Conservation (phyloP, 371 early-diverging fungal species). For the Rhizopus delemar region DNA sequence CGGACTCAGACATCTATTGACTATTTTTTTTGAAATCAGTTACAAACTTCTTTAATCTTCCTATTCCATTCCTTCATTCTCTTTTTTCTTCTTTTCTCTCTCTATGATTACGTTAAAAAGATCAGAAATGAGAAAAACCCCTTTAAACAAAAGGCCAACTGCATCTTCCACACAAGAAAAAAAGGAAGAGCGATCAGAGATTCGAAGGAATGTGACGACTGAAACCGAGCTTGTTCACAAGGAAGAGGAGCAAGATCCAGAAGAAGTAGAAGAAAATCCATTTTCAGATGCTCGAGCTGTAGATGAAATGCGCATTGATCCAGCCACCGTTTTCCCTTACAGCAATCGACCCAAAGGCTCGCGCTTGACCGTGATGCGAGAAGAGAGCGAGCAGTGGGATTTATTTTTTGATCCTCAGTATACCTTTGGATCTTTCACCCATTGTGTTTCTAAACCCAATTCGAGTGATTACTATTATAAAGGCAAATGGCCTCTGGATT, state of each 20-base stretch:
- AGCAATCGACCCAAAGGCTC: conserved; percentile 7
- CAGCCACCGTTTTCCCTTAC: conserved; percentile 6
- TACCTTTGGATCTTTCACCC: conserved; percentile 22
- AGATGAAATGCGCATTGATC: background rate
- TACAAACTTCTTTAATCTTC: background rate
- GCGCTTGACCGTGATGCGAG: background rate
- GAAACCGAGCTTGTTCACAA: background rate
- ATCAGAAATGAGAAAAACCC: background rate
- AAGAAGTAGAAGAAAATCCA: background rate
- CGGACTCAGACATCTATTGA: background rate
- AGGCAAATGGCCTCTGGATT: conserved; percentile 15
- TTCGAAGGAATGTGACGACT: background rate
- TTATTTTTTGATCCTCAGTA: conserved; percentile 24
- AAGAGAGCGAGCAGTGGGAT: conserved; percentile 28
- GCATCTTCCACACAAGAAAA: background rate
- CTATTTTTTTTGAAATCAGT: background rate
- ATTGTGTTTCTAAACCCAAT: conserved; percentile 2
- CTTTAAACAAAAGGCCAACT: background rate
- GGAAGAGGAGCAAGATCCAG: background rate
- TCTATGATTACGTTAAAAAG: background rate
- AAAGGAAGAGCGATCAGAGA: conserved; percentile 1
- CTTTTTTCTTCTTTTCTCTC: background rate
- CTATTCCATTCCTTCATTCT: background rate
- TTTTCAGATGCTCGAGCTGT: background rate
- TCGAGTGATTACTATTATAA: conserved; percentile 11